A percentile compares a stretch with the other conserved stretches of the same genome.
Conservation (phyloP, 257 asterid species). For the Scutellaria barbata region DNA sequence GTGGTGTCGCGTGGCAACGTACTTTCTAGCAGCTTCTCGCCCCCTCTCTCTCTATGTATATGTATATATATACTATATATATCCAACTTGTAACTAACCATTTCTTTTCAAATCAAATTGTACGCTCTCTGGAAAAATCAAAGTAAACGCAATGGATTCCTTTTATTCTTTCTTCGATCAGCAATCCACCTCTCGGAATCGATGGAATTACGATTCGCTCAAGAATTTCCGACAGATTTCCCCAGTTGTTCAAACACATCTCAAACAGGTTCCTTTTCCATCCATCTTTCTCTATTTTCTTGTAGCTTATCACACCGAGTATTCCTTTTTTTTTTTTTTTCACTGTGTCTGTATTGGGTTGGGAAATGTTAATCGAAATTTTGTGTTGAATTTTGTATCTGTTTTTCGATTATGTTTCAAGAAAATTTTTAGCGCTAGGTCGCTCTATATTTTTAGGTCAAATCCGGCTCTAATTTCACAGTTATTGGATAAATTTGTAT, state of each 20-base stretch:
- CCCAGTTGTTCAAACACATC: conserved; percentile 87
- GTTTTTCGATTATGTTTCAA: neutral
- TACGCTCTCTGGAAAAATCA: neutral
- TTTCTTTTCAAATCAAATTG: neutral
- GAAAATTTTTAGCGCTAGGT: neutral
- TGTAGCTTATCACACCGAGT: neutral
- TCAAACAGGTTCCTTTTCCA: conserved; percentile 61
- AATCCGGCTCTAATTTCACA: neutral
- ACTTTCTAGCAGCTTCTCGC: neutral
- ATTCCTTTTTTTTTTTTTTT: neutral
- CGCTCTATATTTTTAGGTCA: no score
- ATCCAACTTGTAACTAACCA: neutral
- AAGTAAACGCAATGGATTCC: conserved; percentile 58
- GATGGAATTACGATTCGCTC: conserved; percentile 85
- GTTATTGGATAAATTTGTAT: neutral
- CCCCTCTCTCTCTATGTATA: neutral
- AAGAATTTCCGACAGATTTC: conserved; percentile 92
- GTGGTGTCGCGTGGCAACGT: neutral
- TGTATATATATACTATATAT: neutral
- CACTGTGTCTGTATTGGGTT: neutral
- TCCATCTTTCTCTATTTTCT: neutral
- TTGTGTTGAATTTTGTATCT: neutral
- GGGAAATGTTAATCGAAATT: neutral
- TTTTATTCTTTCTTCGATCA: conserved; percentile 71
- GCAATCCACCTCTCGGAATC: conserved; percentile 54